A percentile compares a stretch with the other conserved stretches of the same genome.
These are phyloP conservation scores for Mortierella alpina DNA, from an alignment of 192 early-diverging fungal genomes.

Conservation along the genomic window DNA sequence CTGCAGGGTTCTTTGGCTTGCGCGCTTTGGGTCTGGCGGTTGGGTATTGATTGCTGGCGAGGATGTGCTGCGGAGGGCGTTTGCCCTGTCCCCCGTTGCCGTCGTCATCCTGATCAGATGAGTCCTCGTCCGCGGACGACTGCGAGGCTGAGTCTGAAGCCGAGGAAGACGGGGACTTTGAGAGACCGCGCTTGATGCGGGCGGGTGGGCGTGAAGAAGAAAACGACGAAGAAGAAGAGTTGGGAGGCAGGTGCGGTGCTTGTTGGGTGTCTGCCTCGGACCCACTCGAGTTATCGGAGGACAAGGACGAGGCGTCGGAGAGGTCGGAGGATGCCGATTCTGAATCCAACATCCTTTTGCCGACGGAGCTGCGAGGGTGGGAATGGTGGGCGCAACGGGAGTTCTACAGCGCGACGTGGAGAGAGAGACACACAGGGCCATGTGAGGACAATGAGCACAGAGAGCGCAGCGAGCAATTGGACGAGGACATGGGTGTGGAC, in stretches of 20 bases:
- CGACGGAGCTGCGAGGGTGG: too few species aligned
- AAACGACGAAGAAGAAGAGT: neutral
- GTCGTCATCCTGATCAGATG: slow-evolving; percentile 25
- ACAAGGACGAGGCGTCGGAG: slow-evolving; percentile 46
- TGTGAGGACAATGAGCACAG: too few species aligned
- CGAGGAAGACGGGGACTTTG: neutral
- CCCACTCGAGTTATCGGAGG: slow-evolving; percentile 44
- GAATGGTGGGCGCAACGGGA: neutral
- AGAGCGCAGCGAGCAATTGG: too few species aligned
- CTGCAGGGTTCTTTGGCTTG: slow-evolving; percentile 1
- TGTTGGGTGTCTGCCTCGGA: slow-evolving; percentile 22
- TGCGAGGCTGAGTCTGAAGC: slow-evolving; percentile 16
- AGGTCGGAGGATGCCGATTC: slow-evolving; percentile 52
- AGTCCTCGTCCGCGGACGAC: neutral
- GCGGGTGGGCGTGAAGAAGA: neutral
- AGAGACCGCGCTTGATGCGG: neutral
- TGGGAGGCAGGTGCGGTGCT: neutral
- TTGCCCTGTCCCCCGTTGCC: slow-evolving; percentile 10
- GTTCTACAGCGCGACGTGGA: too few species aligned
- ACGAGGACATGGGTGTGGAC: too few species aligned
- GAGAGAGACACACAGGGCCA: too few species aligned
- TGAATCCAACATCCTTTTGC: slow-evolving; percentile 28
- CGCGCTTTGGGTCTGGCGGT: neutral
- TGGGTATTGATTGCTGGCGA: neutral
- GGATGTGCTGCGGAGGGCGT: slow-evolving; percentile 1